phyloP scores from a whole-genome alignment of 108 stramenopile species.

The Skeletonema grethae region DNA sequence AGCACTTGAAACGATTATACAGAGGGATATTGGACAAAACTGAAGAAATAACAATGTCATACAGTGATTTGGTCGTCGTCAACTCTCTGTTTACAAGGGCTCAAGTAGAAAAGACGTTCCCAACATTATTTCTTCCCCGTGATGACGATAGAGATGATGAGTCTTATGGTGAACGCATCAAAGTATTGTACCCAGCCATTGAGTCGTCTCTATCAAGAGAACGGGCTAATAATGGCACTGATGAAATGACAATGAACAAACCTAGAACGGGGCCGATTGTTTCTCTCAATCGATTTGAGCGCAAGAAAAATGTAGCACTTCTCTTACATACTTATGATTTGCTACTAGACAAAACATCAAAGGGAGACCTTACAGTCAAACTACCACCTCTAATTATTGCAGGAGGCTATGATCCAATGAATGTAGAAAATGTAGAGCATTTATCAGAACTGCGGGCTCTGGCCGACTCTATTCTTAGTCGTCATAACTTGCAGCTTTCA shows the following conservation, averaged over 20 bases:
- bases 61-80: conserved; percentile 86
- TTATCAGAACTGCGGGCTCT: conserved; percentile 71
- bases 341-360: conserved; percentile 19
- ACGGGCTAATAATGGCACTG: conserved; percentile 9
- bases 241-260: neutral
- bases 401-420: conserved; percentile 94
- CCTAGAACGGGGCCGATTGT: conserved; percentile 59
- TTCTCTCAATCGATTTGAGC: conserved; percentile 95
- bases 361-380: neutral
- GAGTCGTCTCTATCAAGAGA: conserved; percentile 53
- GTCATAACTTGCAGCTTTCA: conserved; percentile 21
- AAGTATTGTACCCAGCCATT: conserved; percentile 86
- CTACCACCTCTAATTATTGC: conserved; percentile 82
- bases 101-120: conserved; percentile 78
- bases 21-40: conserved; percentile 57
- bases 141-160: neutral
- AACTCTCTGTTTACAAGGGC: conserved; percentile 92
- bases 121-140: conserved; percentile 41
- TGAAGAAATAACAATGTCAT: conserved; percentile 87
- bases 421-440: conserved; percentile 95
- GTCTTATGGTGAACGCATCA: conserved; percentile 30
- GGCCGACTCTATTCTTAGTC: conserved; percentile 41
- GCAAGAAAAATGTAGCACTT: conserved; percentile 95
- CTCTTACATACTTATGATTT: conserved; percentile 61
- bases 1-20: conserved; percentile 52